Evolutionary conservation across 2,329 filamentous ascomycete genomes (phyloP), one percentile per base, ranked within the genome.

Genomic region (Bimuria novae-zelandiae): DNA sequence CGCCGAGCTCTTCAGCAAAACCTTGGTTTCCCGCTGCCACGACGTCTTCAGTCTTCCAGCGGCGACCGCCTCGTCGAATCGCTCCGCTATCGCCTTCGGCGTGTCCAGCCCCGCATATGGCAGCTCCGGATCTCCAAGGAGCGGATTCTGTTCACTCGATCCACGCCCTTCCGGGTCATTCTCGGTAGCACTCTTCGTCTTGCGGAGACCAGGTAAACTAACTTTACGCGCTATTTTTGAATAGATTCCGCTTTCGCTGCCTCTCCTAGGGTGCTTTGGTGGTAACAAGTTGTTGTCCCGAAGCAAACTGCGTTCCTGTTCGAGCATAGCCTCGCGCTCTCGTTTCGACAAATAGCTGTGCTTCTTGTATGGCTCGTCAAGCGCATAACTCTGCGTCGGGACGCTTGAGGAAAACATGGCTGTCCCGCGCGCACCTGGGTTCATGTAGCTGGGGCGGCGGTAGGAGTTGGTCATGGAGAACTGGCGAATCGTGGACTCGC

Each of bases 21-120:
- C 92, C 76, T 92, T 92, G 36, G 89, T 81, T 78, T 97, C 93
- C 57, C 92, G 85, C 73, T 89, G 87, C 92, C 92, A 97, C 4
- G 91, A 95, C 4, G 92, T 97, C 48, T 88, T 87, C 60, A 97
- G 92, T 67, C 86, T 83, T 10, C 92, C 91, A 0, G 88, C 84
- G 0, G 85, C 82, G 10, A 97, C 89, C 0, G 92, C 93, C 56
- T 92, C 89, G 57, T 93, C 65, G 70, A 70, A 75, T 30, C 60
- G 69, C 41, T 69, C 64, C 33, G 70, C 64, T 49, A 75, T 70
- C 0, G 59, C 67, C 40, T 85, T 83, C 4, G 80, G 76, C 4
- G 76, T 78, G 51, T 78, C 78, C 33, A 76, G 76, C 19, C 79
- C 76, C 10, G 78, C 77, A 59, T 80, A 79, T 16, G 75, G 75